Evolutionary conservation across 75 land plant genomes (phyloP).

Genomic region (Picea glauca): DNA sequence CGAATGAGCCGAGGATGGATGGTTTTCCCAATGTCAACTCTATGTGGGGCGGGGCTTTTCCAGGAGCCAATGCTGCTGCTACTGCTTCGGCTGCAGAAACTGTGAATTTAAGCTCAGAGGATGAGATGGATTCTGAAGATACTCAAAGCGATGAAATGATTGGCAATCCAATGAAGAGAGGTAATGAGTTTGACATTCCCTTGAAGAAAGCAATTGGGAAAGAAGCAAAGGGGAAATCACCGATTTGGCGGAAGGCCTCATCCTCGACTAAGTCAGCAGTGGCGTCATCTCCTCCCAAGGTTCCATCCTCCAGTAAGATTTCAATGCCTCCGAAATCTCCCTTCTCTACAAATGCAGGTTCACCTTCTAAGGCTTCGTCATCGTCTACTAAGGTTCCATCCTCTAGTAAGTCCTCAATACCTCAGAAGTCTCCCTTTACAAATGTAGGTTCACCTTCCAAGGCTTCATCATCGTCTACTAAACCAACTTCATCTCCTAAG

Average conservation of each 20-base stretch:
- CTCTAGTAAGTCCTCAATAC: background rate
- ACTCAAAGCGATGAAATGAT: background rate
- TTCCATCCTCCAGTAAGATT: background rate
- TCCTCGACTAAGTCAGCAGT: background rate
- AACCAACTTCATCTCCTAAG: background rate
- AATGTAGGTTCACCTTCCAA: background rate
- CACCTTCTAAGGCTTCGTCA: background rate
- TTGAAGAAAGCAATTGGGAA: background rate
- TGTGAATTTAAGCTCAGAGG: background rate
- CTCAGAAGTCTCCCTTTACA: background rate
- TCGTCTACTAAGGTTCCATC: background rate
- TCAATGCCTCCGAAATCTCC: background rate
- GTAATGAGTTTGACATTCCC: background rate
- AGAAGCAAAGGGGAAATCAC: background rate
- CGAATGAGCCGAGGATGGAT: background rate
- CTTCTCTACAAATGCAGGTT: background rate
- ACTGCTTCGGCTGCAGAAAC: background rate
- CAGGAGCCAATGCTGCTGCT: background rate
- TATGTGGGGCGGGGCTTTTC: background rate
- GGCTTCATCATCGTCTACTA: background rate
- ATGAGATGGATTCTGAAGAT: background rate
- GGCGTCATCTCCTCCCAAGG: background rate
- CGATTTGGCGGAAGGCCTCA: background rate
- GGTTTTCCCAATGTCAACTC: slow-evolving; percentile 1
- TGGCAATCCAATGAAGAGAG: background rate